Conservation (phyloP, 192 early-diverging fungal species). For the Entophlyctis luteolus region DNA sequence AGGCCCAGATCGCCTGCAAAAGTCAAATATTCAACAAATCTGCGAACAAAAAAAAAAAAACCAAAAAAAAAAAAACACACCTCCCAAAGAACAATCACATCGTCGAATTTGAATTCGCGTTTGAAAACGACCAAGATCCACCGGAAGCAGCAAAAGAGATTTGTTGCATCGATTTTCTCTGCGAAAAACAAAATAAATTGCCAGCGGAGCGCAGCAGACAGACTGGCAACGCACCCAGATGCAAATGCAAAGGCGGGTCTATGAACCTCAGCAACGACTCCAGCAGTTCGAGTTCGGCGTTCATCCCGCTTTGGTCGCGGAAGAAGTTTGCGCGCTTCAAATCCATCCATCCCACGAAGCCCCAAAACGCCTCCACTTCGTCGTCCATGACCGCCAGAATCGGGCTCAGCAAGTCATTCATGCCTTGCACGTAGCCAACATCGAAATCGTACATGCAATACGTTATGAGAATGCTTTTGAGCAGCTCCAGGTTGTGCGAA, state of each 20-base stretch:
- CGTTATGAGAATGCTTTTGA: constrained; percentile 88
- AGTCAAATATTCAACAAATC: constrained; percentile 32
- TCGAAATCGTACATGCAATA: constrained; percentile 85
- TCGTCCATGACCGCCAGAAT: constrained; percentile 83
- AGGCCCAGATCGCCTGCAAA: constrained; percentile 38
- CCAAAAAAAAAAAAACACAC: constrained; percentile 39
- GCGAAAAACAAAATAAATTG: not conserved
- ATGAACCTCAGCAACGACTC: constrained; percentile 80
- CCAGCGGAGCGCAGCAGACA: not conserved
- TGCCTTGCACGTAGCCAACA: constrained; percentile 92
- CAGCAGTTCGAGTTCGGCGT: constrained; percentile 75
- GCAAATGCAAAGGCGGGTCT: constrained; percentile 78
- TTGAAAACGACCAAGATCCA: constrained; percentile 98
- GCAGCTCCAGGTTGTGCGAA: constrained; percentile 75
- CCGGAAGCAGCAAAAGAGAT: constrained; percentile 97
- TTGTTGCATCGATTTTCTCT: constrained; percentile 75
- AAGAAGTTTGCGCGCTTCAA: constrained; percentile 52
- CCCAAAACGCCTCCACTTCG: constrained; percentile 91
- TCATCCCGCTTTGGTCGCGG: constrained; percentile 89
- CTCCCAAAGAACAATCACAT: constrained; percentile 85
- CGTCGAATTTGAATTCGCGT: constrained; percentile 87
- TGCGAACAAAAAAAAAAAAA: constrained; percentile 31
- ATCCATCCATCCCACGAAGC: constrained; percentile 86
- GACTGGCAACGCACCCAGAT: constrained; percentile 55
- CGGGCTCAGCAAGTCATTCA: constrained; percentile 91